Conservation (phyloP, 352 stramenopile species). For the Phytophthora megakarya region DNA sequence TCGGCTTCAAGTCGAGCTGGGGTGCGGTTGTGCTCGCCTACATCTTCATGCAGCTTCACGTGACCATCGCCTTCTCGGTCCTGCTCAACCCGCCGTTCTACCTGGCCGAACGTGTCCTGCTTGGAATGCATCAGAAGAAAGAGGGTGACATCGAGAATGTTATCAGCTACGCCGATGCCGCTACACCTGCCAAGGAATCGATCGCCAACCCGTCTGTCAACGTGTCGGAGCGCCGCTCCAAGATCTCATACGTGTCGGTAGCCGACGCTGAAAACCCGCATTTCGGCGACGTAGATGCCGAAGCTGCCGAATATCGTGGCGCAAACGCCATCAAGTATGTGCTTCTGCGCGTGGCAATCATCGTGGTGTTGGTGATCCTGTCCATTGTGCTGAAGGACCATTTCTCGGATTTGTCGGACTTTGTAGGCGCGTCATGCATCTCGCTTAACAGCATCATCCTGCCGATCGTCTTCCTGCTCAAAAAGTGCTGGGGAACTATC, state of each 20-base stretch:
- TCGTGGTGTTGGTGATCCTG: constrained; percentile 40
- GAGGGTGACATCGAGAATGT: constrained; percentile 37
- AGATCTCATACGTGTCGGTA: constrained; percentile 30
- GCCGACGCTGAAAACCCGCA: constrained; percentile 29
- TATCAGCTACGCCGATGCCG: constrained; percentile 26
- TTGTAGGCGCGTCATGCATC: constrained; percentile 48
- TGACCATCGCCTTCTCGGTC: constrained; percentile 61
- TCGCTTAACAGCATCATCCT: constrained; percentile 53
- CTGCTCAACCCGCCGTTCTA: constrained; percentile 65
- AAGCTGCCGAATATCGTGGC: constrained; percentile 37
- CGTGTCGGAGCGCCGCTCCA: constrained; percentile 20
- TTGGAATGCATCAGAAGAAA: constrained; percentile 59
- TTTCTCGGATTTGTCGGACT: constrained; percentile 49
- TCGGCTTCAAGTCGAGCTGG: constrained; percentile 42
- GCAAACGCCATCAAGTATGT: constrained; percentile 43
- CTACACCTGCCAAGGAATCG: constrained; percentile 19
- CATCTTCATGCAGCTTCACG: constrained; percentile 53
- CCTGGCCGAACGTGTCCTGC: constrained; percentile 31
- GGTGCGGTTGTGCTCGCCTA: constrained; percentile 41
- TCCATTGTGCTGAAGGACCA: constrained; percentile 49
- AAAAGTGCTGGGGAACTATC: constrained; percentile 29
- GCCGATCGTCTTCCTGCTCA: constrained; percentile 29
- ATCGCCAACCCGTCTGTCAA: constrained; percentile 17
- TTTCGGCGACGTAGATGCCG: constrained; percentile 23
- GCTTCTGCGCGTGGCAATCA: constrained; percentile 39